These are phyloP conservation scores for Pseudocercospora vitis DNA, from an alignment of 2,329 filamentous ascomycete genomes.

Conservation along the genomic window DNA sequence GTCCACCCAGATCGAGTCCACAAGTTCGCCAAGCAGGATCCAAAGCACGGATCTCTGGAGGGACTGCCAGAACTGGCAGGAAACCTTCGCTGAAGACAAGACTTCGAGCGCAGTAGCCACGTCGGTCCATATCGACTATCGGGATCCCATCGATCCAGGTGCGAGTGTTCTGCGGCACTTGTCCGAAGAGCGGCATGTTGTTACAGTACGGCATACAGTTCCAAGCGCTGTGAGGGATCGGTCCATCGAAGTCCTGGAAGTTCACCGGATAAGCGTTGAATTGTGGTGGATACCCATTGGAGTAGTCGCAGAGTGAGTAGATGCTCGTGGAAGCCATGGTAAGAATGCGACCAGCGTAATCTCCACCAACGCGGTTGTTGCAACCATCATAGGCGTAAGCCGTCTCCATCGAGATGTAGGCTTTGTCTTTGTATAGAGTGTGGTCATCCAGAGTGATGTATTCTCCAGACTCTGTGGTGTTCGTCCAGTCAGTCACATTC, in stretches of 20 bases:
- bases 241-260: conserved; percentile 1
- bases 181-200: neutral
- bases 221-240: neutral
- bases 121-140: neutral
- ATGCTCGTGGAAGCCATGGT: conserved; percentile 1
- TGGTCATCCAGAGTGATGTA: neutral
- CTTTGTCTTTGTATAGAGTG: conserved; percentile 4
- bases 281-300: neutral
- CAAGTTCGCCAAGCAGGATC: conserved; percentile 1
- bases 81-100: conserved; percentile 2
- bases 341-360: neutral
- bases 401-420: conserved; percentile 2
- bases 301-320: conserved; percentile 3
- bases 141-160: neutral
- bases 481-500: neutral
- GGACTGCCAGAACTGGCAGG: neutral
- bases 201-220: conserved; percentile 4
- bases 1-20: conserved; percentile 1
- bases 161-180: neutral
- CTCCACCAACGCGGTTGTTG: neutral
- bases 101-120: neutral
- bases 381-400: neutral
- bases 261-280: neutral
- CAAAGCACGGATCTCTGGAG: neutral
- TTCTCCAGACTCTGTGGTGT: neutral